Evolutionary conservation across 192 early-diverging fungal species (phyloP), one percentile per base, ranked within the genome.

Genomic region (Chytriomyces hyalinus): DNA sequence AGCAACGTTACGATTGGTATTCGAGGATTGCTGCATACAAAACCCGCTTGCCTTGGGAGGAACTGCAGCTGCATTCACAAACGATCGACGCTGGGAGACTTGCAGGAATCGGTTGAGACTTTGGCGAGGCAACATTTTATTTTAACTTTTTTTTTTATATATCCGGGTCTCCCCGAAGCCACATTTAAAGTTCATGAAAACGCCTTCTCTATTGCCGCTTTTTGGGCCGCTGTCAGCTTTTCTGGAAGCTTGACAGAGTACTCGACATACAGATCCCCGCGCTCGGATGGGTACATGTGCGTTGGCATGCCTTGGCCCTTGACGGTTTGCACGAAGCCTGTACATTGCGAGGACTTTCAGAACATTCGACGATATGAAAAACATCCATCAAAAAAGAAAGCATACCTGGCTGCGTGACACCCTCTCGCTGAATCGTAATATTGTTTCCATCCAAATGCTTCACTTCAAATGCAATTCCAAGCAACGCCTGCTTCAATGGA

Each of bases 231-330:
- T 3, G 90, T 86, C 11, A 93, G 75, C 45, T 81, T 76, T 0
- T 80, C 81, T 48, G 97, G 97, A 76, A 98, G 92, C 9, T 89
- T 84, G n/a, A 98, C 92, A 57, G 84, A 87, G 83, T 97, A 99
- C 63, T 97, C 92, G 43, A 98, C 90, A 83, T 87, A 97, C 57
- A 99, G 76, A 70, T 95, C 88, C 26, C 95, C 94, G 28, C 86
- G 79, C 61, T 93, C 86, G 15, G 83, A 80, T 6, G 85, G 76
- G 36, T 81, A 82, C 47, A 88, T 82, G 64, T 88, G 81, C 45
- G 83, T 76, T 6, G 98, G 97, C 96, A 99, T 98, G n/a, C 95
- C 96, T 80, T 94, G 86, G 13, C 92, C 93, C 48, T 85, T 77
- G 47, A 99, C 82, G 57, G 78, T 84, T 79, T 98, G 91, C 0